Evolutionary conservation across 2,329 filamentous ascomycete genomes (phyloP), one percentile per base, ranked within the genome.

Genomic region (Colletotrichum sp.): DNA sequence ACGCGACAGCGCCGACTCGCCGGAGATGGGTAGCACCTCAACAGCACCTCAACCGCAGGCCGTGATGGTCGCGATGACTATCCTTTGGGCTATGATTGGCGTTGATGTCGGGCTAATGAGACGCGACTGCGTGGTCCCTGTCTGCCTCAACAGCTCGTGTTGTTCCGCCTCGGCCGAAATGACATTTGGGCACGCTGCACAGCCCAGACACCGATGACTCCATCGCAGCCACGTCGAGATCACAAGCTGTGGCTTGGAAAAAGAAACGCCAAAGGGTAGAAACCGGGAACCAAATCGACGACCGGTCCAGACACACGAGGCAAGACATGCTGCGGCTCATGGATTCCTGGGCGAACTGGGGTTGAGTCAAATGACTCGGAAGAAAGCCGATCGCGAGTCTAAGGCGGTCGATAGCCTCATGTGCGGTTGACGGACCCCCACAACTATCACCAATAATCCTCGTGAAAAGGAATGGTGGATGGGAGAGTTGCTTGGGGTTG

Each of bases 381-480:
- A n/a, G 13, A 32, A 21, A 55, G 24, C 26, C 16, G 30, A 66
- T 72, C 39, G 21, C 30, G 30, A 70, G 63, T 69, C 16, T 24
- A 44, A 44, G 74, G 74, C 70, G 73, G 57, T 74, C 70, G 49
- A 72, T 6, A 64, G 12, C 15, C 69, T 75, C 72, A 75, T 63
- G 69, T 44, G 69, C 52, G 16, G 28, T 15, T 18, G 10, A 18
- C 2, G 15, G 15, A 12, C 34, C 55, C 32, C 69, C 67, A 59
- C 55, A 13, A 32, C 36, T 24, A 28, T 69, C 36, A n/a, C 13
- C 59, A 63, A 52, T 24, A 28, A 30, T 49, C 49, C 30, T 57
- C 8, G 36, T 12, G n/a, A 15, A 8, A 59, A 21, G 21, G 57
- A 28, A 73, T 16, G 30, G 36, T n/a, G 30, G 39, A 62, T 69